phyloP scores from a whole-genome alignment of 352 stramenopile species.

The Halophytophthora batemanensis region DNA sequence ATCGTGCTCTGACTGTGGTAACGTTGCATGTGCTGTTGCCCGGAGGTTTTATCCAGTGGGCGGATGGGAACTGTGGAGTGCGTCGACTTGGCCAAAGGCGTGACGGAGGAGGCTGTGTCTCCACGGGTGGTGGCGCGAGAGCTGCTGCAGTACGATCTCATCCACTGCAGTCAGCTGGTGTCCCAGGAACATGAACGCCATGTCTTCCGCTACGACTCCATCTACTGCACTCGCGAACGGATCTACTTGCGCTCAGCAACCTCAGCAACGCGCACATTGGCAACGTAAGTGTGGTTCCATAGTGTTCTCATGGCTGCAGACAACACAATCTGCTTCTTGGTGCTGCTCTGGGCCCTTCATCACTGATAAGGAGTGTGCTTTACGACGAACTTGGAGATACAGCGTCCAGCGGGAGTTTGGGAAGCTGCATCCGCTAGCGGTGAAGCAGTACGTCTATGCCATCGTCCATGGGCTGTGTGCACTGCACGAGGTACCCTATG shows the following conservation, averaged over 20 bases:
- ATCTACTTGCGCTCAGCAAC: slow-evolving; percentile 18
- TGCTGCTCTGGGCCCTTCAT: background rate
- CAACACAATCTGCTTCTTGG: background rate
- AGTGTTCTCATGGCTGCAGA: background rate
- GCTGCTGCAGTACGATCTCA: slow-evolving; percentile 18
- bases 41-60: slow-evolving; percentile 9
- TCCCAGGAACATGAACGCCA: slow-evolving; percentile 6
- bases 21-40: background rate
- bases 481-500: slow-evolving; percentile 31
- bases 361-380: background rate
- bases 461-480: slow-evolving; percentile 22
- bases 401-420: slow-evolving; percentile 36
- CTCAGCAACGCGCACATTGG: slow-evolving; percentile 17
- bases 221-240: slow-evolving; percentile 10
- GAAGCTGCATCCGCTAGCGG: slow-evolving; percentile 29
- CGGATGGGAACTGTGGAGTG: slow-evolving; percentile 27
- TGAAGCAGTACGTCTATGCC: slow-evolving; percentile 32
- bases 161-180: background rate
- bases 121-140: background rate
- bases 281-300: slow-evolving; percentile 7
- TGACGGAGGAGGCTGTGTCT: background rate
- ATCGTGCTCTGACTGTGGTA: background rate
- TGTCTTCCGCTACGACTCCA: slow-evolving; percentile 23
- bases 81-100: slow-evolving; percentile 14
- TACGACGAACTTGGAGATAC: background rate